Percentiles rank a stretch among this genome's conserved stretches.
These are phyloP conservation scores for Epichloe baconii DNA, from an alignment of 2,329 filamentous ascomycete genomes.

Conservation along the genomic window DNA sequence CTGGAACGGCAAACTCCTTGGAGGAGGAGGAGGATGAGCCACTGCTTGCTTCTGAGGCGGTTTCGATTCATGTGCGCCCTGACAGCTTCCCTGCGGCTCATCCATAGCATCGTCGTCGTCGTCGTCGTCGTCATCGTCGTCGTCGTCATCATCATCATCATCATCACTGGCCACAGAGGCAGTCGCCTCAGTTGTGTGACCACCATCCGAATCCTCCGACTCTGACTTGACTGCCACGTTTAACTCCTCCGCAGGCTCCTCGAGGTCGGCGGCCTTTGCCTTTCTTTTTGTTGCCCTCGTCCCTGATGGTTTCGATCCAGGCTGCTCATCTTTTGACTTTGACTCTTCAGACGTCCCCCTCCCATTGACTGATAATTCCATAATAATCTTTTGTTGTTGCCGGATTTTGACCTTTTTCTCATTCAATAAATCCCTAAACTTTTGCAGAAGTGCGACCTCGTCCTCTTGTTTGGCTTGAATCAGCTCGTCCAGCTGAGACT, in stretches of 20 bases:
- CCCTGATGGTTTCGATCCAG: slow-evolving; percentile 13
- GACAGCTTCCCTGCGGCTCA: background rate
- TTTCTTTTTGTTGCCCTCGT: slow-evolving; percentile 41
- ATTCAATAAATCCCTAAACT: slow-evolving; percentile 59
- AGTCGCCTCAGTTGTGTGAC: slow-evolving; percentile 26
- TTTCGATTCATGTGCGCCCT: background rate
- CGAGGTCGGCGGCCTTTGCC: slow-evolving; percentile 27
- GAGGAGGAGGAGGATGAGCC: slow-evolving; percentile 26
- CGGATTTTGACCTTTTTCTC: slow-evolving; percentile 71
- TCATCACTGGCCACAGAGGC: slow-evolving; percentile 31
- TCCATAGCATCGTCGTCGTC: background rate
- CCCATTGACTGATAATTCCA: slow-evolving; percentile 22
- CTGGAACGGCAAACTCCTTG: slow-evolving; percentile 32
- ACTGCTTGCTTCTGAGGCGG: slow-evolving; percentile 11
- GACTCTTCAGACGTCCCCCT: slow-evolving; percentile 16
- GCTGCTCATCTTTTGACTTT: slow-evolving; percentile 12
- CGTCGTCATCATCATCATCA: slow-evolving; percentile 23
- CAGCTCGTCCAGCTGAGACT: slow-evolving; percentile 52
- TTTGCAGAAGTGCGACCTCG: slow-evolving; percentile 52
- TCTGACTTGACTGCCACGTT: slow-evolving; percentile 22
- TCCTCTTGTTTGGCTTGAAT: slow-evolving; percentile 51
- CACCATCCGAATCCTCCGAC: slow-evolving; percentile 27
- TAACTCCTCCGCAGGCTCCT: slow-evolving; percentile 31
- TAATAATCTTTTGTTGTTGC: slow-evolving; percentile 53
- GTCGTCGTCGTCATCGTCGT: slow-evolving; percentile 6